Evolutionary conservation across 805 yeast genomes (phyloP), one percentile per base, ranked within the genome.

Genomic region (Dipodascopsis uninucleata): DNA sequence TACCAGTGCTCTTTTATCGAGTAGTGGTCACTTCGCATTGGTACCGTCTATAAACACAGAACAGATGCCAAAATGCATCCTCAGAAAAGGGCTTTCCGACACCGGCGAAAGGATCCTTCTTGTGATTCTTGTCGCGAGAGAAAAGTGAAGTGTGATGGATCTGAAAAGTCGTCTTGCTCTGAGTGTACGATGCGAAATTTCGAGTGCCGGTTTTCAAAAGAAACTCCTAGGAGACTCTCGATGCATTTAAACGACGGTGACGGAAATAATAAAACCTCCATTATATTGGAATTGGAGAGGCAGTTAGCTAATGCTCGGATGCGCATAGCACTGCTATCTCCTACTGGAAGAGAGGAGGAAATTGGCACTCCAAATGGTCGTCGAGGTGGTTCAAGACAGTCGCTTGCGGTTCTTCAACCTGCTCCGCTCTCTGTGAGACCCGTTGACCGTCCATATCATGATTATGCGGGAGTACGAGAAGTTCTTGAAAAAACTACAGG

Each of bases 111-210:
- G 31, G 60, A 59, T 38, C 63, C 63, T 8, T 59, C 62, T 8
- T 60, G 63, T 47, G 63, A 60, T 32, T 60, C 63, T 25, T 60
- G 63, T 35, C 51, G 63, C 20, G 63, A 60, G 36, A 52, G 63
- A 17, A 60, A 60, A 38, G 63, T 60, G 40, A 60, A 60, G 43
- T 60, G 63, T 55, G 63, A 60, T 39, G 61, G 63, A 16, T 51
- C 61, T 5, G 62, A 60, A 35, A 37, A 54, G 14, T 14, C 58
- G n/a, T 49, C 63, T 7, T 60, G 63, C 48, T 54, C 63, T 3
- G 63, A 60, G 39, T 60, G 63, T 45, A 45, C 52, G 7, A 45
- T 59, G 3, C 51, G 63, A 18, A 55, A 53, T 39, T 52, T 58
- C 42, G 58, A 56, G 36, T 60, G 63, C 55, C 60, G 50, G 42